Evolutionary conservation across 192 early-diverging fungal genomes (phyloP), one percentile per base, ranked within the genome.

Genomic region (Funneliformis geosporum): DNA sequence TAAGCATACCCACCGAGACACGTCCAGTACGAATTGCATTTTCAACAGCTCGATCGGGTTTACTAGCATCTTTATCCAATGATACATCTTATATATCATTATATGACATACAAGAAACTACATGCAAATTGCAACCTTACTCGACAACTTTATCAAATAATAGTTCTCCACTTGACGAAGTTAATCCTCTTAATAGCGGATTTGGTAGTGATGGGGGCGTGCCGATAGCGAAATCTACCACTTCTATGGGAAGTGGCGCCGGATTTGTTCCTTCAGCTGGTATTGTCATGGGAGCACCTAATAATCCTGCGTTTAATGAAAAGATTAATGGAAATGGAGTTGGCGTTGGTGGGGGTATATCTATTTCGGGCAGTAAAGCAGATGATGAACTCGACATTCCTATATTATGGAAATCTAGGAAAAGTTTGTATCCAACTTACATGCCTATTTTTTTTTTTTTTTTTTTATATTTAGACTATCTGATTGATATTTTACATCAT

Each of bases 41-140:
- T 85, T 90, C 88, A 43, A 85, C 88, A 1, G 60, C 81, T n/a
- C 84, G 90, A 16, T 72, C 86, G 14, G 92, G 92, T 16, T 78
- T 91, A 55, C 74, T 95, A 9, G 90, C 91, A 0, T 87, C 85
- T 2, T 78, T 89, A 18, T 84, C 89, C 16, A 89, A 86, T 61
- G 91, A 93, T 27, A 82, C 90, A 14, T 72, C 76, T 5, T 82
- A 78, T 59, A 64, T 94, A 42, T 86, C 87, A 60, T 72, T 94
- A 5, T 94, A 90, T 88, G 87, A 94, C 75, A 89, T 93, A 69
- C 89, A 92, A 80, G 91, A 93, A 74, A 86, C 83, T 38, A 88
- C 79, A 21, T 23, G 74, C 28, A 76, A 65, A 66, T n/a, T 33
- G 27, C 38, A 11, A 79, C 18, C 33, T 43, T 55, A 40, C 9